These are phyloP conservation scores for Beta corolliflora DNA, from an alignment of 179 eudicot species.

Conservation along the genomic window DNA sequence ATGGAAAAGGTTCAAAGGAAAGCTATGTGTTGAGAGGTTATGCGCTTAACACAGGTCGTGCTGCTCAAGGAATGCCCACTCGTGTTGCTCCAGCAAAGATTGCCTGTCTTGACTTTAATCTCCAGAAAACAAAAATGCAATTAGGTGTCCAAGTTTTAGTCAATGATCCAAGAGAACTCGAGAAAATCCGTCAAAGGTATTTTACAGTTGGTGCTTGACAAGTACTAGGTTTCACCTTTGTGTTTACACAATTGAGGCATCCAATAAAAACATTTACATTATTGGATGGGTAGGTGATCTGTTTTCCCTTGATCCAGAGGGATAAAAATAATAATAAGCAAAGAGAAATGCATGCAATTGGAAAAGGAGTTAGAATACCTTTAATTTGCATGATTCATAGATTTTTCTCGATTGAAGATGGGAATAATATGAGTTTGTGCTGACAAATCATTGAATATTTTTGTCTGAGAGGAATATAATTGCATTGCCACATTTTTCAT, in stretches of 20 bases:
- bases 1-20: conserved; percentile 90
- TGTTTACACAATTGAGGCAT: background rate
- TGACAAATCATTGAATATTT: background rate
- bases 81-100: conserved; percentile 89
- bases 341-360: too few species aligned
- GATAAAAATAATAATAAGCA: too few species aligned
- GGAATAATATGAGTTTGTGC: background rate
- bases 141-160: conserved; percentile 96
- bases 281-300: background rate
- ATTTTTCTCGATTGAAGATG: background rate
- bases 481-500: background rate
- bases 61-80: conserved; percentile 98
- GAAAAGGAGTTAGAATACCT: background rate
- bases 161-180: conserved; percentile 91
- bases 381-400: background rate
- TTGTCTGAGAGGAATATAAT: background rate
- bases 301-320: background rate
- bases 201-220: background rate
- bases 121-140: conserved; percentile 99
- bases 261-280: background rate
- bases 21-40: conserved; percentile 92
- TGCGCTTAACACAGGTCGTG: conserved; percentile 98
- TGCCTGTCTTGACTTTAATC: conserved; percentile 96
- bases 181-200: conserved; percentile 96
- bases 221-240: background rate